Base-by-base conservation (phyloP, 768 basidiomycete genomes). In the Amanita jacksonii region DNA sequence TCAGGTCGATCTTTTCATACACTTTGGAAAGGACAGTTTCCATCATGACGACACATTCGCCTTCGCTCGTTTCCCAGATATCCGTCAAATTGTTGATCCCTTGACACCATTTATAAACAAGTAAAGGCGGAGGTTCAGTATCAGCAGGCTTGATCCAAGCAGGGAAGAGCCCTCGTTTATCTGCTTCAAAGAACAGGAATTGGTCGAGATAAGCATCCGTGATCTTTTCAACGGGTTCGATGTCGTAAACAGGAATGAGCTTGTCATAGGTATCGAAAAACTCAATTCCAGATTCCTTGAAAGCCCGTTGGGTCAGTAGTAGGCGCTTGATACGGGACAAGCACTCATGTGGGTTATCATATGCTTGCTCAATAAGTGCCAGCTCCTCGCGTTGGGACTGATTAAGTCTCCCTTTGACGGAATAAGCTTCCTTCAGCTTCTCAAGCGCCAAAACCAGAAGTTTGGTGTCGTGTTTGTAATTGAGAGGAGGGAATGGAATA, bases 71-170 rank as follows among this genome's bases (percentile, higher is more conserved):
- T 66, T 98, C 96, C 96, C 96, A 99, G 31, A 99, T 81, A 47
- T 99, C 94, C 2, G 87, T 92, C 60, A 98, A 62, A 62, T 99
- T 99, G 67, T 98, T 98, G 72, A 98, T 93, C 32, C 96, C 96
- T 66, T 98, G 94, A 57, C 92, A 94, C 94, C 94, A 98, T 74
- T 97, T 98, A 70, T 97, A 98, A 24, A 97, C 93, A 24, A 98
- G 79, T 12, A 98, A 75, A 2, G 94, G 94, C 0, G 94, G 92
- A 2, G 94, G 94, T 57, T 98, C 94, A 0, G 90, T 93, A 55
- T 98, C 92, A 39, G 90, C 86, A 19, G 96, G 96, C 67, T 98
- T 99, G 62, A 99, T 96, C 94, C 96, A 99, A 1, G 91, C 81
- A 8, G 96, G 96, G 82, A 98, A 98, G 18, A 99, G 66, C 38